Conservation (phyloP, 805 yeast genomes). For the Lipomyces sp. region DNA sequence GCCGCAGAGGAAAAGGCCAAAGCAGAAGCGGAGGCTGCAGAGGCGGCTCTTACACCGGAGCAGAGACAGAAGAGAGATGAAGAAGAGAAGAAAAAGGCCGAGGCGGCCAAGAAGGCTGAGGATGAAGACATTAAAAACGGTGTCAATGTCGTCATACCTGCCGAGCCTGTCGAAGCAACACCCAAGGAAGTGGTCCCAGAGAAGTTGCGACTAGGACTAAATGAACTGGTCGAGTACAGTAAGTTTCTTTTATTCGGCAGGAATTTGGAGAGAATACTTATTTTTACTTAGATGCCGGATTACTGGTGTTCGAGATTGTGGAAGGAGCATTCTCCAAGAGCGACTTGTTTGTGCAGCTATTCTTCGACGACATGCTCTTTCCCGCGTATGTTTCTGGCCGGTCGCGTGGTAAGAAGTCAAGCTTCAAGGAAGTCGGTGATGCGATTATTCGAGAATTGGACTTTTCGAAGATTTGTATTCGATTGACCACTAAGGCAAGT, state of each 20-base stretch:
- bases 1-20: slow-evolving; percentile 51
- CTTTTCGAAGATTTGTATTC: slow-evolving; percentile 62
- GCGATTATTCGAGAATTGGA: slow-evolving; percentile 73
- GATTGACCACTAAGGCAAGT: slow-evolving; percentile 53
- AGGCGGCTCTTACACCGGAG: slow-evolving; percentile 34
- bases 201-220: slow-evolving; percentile 53
- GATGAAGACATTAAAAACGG: neutral
- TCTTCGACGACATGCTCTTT: slow-evolving; percentile 71
- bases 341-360: slow-evolving; percentile 68
- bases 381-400: slow-evolving; percentile 57
- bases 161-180: slow-evolving; percentile 23
- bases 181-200: slow-evolving; percentile 37
- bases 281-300: slow-evolving; percentile 56
- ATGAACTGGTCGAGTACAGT: slow-evolving; percentile 34
- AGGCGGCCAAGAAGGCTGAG: neutral
- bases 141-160: slow-evolving; percentile 6
- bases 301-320: slow-evolving; percentile 62
- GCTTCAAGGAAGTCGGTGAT: slow-evolving; percentile 61
- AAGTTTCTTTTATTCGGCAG: slow-evolving; percentile 35
- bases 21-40: slow-evolving; percentile 39
- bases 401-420: slow-evolving; percentile 40
- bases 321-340: slow-evolving; percentile 55
- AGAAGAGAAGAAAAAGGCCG: slow-evolving; percentile 5
- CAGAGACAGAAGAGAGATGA: slow-evolving; percentile 35
- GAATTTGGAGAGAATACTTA: slow-evolving; percentile 49